Conservation (phyloP, 1,139 yeast species). For the Eremothecium sinecaudum region DNA sequence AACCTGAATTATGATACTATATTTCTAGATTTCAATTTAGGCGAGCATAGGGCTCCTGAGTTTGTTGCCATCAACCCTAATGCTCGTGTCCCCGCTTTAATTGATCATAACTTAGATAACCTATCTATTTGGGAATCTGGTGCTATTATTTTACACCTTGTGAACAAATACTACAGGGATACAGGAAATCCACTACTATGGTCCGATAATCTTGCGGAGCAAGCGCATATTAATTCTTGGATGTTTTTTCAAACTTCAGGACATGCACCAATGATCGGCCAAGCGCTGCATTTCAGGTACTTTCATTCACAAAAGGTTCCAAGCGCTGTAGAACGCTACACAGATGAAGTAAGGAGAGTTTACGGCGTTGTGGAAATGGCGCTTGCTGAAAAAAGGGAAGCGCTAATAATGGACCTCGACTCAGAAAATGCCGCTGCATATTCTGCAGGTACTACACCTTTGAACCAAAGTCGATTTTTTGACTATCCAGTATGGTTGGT, state of each 20-base stretch:
- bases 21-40: slow-evolving; percentile 76
- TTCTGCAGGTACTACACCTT: slow-evolving; percentile 80
- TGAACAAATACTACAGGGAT: slow-evolving; percentile 56
- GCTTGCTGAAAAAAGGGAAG: slow-evolving; percentile 84
- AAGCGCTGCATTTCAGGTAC: slow-evolving; percentile 86
- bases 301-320: slow-evolving; percentile 84
- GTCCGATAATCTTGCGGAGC: slow-evolving; percentile 72
- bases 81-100: slow-evolving; percentile 88
- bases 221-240: slow-evolving; percentile 84
- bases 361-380: slow-evolving; percentile 95
- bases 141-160: slow-evolving; percentile 72
- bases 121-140: slow-evolving; percentile 92
- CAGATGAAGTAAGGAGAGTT: slow-evolving; percentile 87
- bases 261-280: slow-evolving; percentile 97
- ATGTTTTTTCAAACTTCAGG: slow-evolving; percentile 91
- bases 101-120: slow-evolving; percentile 75
- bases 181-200: slow-evolving; percentile 70
- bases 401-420: slow-evolving; percentile 81
- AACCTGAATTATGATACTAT: slow-evolving; percentile 73
- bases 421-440: slow-evolving; percentile 84
- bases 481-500: slow-evolving; percentile 95
- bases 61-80: slow-evolving; percentile 87
- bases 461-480: slow-evolving; percentile 76
- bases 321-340: slow-evolving; percentile 82
- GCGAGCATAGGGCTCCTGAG: slow-evolving; percentile 90